Base-by-base conservation (phyloP, 345 rosid species). In the Adansonia digitata region DNA sequence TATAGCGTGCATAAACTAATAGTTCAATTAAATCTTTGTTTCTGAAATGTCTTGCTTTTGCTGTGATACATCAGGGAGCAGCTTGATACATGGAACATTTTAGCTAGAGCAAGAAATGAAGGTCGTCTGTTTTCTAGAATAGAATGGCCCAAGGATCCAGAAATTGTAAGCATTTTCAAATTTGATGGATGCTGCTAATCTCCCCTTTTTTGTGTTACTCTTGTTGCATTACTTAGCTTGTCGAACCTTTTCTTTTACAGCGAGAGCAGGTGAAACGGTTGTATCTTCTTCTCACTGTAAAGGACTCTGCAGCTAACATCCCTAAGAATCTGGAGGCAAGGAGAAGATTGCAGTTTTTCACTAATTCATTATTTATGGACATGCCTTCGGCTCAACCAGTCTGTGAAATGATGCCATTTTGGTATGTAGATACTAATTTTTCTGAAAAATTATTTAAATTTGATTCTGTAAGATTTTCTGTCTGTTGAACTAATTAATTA, bases 311-410 rank as follows among this genome's bases (percentile, higher is more conserved):
- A 24, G 89, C 94, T 65, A 95, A 95, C 61, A 87, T 95, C 80
- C 99, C 99, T 7, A 95, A 95, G 81, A 95, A 95, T 87, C 92
- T 95, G 55, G 99, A 95, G 85, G 98, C 99, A 34, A 87, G 98
- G 85, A 90, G 99, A 89, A 90, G 99, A 87, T 78, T 95, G 74
- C 86, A 93, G 77, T 95, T 91, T 77, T 95, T 95, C 51, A 42
- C 94, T 46, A 95, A 95, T 85, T 95, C 99, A 8, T 86, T 95
- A 57, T 95, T 95, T 82, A 93, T 95, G 98, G 88, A 91, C 39
- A 91, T 95, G 99, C 97, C 99, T 59, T 66, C 84, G 4, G 98
- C 99, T 71, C 88, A 79, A 84, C 94, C 94, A 53, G 98, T 95
- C 76, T 88, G 83, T 76, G 93, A 93, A 84, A 95, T 90, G 91